Evolutionary conservation across 2,329 filamentous ascomycete genomes (phyloP).

Genomic region (Ophiocordyceps unilateralis): DNA sequence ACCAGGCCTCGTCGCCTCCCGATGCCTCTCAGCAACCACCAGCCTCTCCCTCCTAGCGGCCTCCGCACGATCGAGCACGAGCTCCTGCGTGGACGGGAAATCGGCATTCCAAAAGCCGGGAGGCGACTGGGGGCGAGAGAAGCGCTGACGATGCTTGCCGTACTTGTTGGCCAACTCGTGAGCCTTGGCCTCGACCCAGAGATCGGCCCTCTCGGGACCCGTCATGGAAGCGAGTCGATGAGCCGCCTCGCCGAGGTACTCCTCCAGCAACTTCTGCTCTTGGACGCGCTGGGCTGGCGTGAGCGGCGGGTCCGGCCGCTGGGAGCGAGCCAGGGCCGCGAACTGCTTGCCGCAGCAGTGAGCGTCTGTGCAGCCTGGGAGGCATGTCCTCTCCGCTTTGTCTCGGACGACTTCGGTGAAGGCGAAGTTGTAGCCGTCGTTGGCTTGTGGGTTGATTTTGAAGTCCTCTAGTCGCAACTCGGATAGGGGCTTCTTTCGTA

Average conservation of each 20-base stretch:
- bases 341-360: constrained; percentile 64
- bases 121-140: constrained; percentile 53
- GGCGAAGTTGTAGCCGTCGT: constrained; percentile 54
- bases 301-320: constrained; percentile 23
- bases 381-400: constrained; percentile 48
- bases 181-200: constrained; percentile 61
- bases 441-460: constrained; percentile 59
- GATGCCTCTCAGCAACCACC: constrained; percentile 54
- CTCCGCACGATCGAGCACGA: constrained; percentile 44
- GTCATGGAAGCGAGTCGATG: constrained; percentile 42
- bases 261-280: constrained; percentile 34
- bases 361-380: constrained; percentile 57
- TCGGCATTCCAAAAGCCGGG: constrained; percentile 85
- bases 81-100: constrained; percentile 77
- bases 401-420: constrained; percentile 60
- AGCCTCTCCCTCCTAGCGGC: constrained; percentile 46
- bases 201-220: constrained; percentile 40
- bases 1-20: constrained; percentile 62
- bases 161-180: constrained; percentile 55
- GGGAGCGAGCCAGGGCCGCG: constrained; percentile 42
- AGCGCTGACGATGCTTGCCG: constrained; percentile 63
- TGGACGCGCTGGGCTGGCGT: constrained; percentile 17
- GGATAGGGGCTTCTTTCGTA: constrained; percentile 39
- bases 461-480: constrained; percentile 55
- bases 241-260: constrained; percentile 39